Percentiles rank a stretch among this genome's conserved stretches.
These are phyloP conservation scores for Solanum tacnaense DNA, from an alignment of 257 asterid species.

Conservation along the genomic window DNA sequence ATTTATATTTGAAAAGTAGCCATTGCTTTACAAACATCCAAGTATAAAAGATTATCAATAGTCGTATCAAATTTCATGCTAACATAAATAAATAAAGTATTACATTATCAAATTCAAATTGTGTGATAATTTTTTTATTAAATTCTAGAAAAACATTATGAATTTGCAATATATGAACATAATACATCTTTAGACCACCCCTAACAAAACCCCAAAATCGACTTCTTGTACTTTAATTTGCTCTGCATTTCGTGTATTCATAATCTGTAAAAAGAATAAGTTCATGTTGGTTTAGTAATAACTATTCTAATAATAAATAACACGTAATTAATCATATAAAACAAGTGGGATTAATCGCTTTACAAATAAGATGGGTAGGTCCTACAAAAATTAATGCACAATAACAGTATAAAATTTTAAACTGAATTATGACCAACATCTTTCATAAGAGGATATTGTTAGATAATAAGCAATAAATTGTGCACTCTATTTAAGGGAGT, in stretches of 20 bases:
- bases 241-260: background rate
- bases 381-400: background rate
- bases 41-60: background rate
- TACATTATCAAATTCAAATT: background rate
- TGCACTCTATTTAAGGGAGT: background rate
- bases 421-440: background rate
- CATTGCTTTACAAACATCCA: background rate
- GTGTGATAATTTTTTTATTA: no score
- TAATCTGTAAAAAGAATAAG: background rate
- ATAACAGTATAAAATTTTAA: no score
- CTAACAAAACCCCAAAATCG: background rate
- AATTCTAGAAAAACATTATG: no score
- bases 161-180: background rate
- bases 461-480: background rate
- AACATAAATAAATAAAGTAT: background rate
- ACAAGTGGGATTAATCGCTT: background rate
- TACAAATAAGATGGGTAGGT: background rate
- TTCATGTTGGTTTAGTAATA: background rate
- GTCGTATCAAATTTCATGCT: background rate
- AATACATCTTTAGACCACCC: background rate
- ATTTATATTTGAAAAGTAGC: background rate
- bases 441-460: background rate
- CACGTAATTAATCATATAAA: background rate
- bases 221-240: background rate
- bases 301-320: background rate